Evolutionary conservation across 2,329 filamentous ascomycete genomes (phyloP).

Genomic region (Tolypocladium sp.): DNA sequence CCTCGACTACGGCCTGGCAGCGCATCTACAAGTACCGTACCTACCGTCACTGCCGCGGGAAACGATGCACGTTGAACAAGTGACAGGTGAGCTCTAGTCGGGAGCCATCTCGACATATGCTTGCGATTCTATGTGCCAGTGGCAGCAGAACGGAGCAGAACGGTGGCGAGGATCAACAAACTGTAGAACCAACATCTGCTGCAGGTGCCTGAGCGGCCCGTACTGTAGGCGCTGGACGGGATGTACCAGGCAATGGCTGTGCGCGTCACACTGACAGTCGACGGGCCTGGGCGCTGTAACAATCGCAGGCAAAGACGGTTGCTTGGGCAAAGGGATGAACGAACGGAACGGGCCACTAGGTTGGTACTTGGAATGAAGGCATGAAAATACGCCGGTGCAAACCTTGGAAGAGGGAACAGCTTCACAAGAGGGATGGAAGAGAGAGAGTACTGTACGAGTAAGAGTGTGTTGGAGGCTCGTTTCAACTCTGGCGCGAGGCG

Average conservation of each 20-base stretch:
- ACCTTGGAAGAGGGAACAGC: not conserved
- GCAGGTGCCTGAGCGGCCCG: not conserved
- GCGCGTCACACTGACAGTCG: not conserved
- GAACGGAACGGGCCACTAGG: not conserved
- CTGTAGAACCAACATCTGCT: too few species aligned
- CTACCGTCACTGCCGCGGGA: not conserved
- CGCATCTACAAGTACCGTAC: too few species aligned
- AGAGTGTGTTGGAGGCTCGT: not conserved
- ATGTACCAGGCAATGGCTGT: not conserved
- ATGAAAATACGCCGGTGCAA: not conserved
- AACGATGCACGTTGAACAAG: not conserved
- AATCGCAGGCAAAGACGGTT: not conserved
- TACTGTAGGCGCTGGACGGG: not conserved
- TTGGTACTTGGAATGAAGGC: not conserved
- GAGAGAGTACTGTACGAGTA: too few species aligned
- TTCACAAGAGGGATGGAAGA: too few species aligned
- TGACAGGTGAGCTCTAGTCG: not conserved
- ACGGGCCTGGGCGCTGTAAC: not conserved
- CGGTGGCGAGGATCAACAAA: not conserved
- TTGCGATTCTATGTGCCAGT: not conserved
- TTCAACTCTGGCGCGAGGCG: not conserved
- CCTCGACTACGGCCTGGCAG: not conserved
- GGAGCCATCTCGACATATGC: not conserved
- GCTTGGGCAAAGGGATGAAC: not conserved
- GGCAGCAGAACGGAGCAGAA: not conserved